Conservation (phyloP, 2,329 filamentous ascomycete genomes). For the Myriosclerotinia scirpicola region DNA sequence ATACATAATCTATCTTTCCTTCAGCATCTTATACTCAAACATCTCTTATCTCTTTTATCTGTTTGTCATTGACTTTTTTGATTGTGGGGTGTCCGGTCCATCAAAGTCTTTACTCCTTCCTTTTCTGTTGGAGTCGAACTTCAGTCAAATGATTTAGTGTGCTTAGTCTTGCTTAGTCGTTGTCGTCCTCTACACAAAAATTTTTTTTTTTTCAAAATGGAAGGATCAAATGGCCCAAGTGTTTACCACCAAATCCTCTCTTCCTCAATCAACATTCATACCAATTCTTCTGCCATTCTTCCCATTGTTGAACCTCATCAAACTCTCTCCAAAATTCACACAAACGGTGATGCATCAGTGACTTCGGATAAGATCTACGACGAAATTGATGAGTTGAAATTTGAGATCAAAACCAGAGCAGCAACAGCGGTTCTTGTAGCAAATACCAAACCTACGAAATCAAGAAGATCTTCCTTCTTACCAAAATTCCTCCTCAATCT, state of each 20-base stretch:
- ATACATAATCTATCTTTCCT: not conserved
- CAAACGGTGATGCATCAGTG: conserved; percentile 13
- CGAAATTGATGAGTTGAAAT: conserved; percentile 22
- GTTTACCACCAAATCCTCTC: conserved; percentile 7
- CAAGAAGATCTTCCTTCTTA: not conserved
- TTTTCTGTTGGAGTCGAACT: not conserved
- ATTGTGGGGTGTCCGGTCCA: not conserved
- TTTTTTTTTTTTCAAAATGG: conserved; percentile 15
- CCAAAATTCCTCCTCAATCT: conserved; percentile 11
- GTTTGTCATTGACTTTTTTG: not conserved
- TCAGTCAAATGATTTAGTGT: not conserved
- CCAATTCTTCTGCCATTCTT: conserved; percentile 1
- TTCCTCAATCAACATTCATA: conserved; percentile 5
- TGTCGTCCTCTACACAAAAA: not conserved
- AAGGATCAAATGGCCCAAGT: conserved; percentile 10
- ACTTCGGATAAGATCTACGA: conserved; percentile 16
- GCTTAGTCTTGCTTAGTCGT: conserved; percentile 4
- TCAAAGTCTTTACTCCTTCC: not conserved
- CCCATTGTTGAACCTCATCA: conserved; percentile 2
- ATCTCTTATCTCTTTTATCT: not conserved
- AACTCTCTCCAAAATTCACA: not conserved
- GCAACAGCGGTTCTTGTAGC: not conserved
- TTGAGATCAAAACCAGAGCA: conserved; percentile 11
- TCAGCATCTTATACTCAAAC: not conserved
- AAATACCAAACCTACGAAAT: not conserved